Base-by-base conservation (phyloP, 441 rosid species). In the Bruguiera hainesii region DNA sequence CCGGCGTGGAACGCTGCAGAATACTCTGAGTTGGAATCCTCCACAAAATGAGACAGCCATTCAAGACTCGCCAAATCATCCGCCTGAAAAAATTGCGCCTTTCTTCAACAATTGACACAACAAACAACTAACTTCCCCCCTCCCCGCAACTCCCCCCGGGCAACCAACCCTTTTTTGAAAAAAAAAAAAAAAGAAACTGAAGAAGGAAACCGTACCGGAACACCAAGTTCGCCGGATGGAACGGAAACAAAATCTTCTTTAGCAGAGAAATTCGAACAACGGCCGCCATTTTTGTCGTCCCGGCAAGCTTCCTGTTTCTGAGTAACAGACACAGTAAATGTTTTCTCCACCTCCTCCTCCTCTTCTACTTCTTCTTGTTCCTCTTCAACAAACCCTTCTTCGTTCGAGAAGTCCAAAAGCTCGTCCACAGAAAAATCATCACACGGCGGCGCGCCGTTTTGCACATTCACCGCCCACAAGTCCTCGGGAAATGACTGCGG, bases 1-100 rank as follows among this genome's bases (percentile, higher is more conserved):
- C 73, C 87, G 73, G 82, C 77, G n/a, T 85, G 86, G 58, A 74
- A 82, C 0, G 88, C 83, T 10, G 88, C 62, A 9, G 87, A 84
- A 73, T 83, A 67, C 69, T 83, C 91, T 69, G 93, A 78, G 72
- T 83, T 83, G 68, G 86, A 87, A 73, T 94, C 97, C 73, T 94
- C 99, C 35, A 94, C 94, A 50, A 94, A 83, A 77, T 86, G 90
- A 60, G 98, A 94, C 66, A 94, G 69, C 99, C 98, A 94, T 67
- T 91, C 97, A 57, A 93, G 92, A 77, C 85, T 83, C 67, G 77
- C 87, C 68, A 87, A 79, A 71, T 89, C 97, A 69, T 84, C 92
- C 50, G 79, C 80, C 97, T 94, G 77, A 19, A 63, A 76, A 80
- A 73, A 71, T 51, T 21, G 18, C 56, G 28, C 15, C 75, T 73